Evolutionary conservation across 257 asterid genomes (phyloP).

Genomic region (Primulina eburnea): DNA sequence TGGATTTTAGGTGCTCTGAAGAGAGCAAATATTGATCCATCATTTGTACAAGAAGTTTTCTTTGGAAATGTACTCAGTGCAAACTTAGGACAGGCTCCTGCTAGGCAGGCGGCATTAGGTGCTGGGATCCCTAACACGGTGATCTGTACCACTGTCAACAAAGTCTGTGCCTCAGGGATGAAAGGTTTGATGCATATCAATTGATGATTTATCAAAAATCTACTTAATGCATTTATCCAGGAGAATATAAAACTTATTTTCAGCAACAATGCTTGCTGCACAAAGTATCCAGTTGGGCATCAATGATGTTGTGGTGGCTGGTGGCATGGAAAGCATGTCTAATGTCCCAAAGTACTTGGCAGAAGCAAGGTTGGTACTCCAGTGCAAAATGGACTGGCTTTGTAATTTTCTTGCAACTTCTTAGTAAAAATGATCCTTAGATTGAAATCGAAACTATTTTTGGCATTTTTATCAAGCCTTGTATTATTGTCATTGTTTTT

Average conservation of each 20-base stretch:
- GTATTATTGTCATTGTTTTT: background rate
- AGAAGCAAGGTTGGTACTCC: conserved; percentile 78
- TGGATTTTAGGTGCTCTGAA: conserved; percentile 75
- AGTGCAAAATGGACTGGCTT: conserved; percentile 4
- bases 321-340: conserved; percentile 99
- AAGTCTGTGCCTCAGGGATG: conserved; percentile 99
- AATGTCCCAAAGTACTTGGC: conserved; percentile 91
- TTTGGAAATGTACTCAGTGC: conserved; percentile 98
- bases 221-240: background rate
- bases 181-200: conserved; percentile 56
- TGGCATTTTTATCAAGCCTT: background rate
- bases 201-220: conserved; percentile 1
- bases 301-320: conserved; percentile 95
- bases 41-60: conserved; percentile 87
- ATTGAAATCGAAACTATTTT: background rate
- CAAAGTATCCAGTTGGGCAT: conserved; percentile 92
- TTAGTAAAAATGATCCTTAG: background rate
- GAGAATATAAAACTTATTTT: conserved; percentile 20
- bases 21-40: conserved; percentile 83
- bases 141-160: conserved; percentile 84
- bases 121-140: conserved; percentile 91
- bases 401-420: background rate
- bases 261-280: conserved; percentile 92
- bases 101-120: conserved; percentile 98
- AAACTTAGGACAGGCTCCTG: conserved; percentile 98